Evolutionary conservation across 495 filamentous ascomycete species (phyloP), one percentile per base, ranked within the genome.

Genomic region (Aspergillus indologenus): DNA sequence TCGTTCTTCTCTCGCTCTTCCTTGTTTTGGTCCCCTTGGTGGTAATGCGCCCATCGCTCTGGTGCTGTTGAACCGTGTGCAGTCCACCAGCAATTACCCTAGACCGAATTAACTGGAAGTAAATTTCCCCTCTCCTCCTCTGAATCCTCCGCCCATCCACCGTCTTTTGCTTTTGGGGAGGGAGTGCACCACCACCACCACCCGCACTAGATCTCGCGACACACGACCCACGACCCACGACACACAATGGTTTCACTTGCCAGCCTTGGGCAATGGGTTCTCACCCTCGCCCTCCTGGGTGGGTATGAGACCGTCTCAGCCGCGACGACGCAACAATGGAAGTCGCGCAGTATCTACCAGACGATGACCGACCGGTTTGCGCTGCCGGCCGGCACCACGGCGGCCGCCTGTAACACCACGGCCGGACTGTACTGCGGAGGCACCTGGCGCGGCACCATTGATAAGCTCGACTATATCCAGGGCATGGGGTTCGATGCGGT

Each of bases 401-500:
- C 83, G 77, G 3, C 57, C 19, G 71, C 79, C 53, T 79, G 75
- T 68, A 72, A 82, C 65, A 67, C 81, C 9, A 71, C 68, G 1
- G 61, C 71, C 55, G 58, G 58, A 2, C 22, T 60, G 1, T 90
- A 90, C 72, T 92, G 88, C 63, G 88, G 87, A 29, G 89, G 89
- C 0, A 85, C 83, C 11, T 91, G 81, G 73, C 70, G 68, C 45
- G 89, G 87, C 2, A 78, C 90, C 34, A 82, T 83, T 54, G 78
- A 83, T 29, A 80, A 62, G 2, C 66, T 73, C 1, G 70, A 73
- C 54, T 73, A 73, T 54, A 69, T 91, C 61, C 79, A 89, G 61
- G 75, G 76, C 34, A 85, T 90, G 81, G 87, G 88, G 15, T 90
- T 91, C 57, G 84, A 84, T 53, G 87, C 87, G 12, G 74, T 90